These are phyloP conservation scores for Zymoseptoria tritici DNA, from an alignment of 2,329 filamentous ascomycete species.

Conservation along the genomic window DNA sequence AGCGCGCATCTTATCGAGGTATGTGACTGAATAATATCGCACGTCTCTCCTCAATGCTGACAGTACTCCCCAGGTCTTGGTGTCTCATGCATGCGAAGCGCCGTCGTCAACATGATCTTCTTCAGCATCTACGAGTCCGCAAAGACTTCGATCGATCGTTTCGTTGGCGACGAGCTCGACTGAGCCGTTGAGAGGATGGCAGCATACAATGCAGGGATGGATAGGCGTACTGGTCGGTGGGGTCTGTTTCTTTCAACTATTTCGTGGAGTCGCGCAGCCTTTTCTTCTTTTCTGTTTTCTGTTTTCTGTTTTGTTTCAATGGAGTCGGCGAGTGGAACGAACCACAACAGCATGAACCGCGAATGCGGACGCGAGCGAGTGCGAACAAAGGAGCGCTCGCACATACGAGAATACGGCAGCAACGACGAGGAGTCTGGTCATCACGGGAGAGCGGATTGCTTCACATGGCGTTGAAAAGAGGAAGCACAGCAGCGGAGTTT, in stretches of 20 bases:
- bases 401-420: background rate
- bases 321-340: background rate
- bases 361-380: background rate
- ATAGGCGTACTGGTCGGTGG: background rate
- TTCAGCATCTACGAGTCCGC: conserved; percentile 82
- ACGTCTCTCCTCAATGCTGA: background rate
- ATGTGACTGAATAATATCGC: conserved; percentile 3
- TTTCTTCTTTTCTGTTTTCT: background rate
- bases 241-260: background rate
- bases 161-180: background rate
- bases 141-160: conserved; percentile 42
- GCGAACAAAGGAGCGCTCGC: background rate
- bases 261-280: background rate
- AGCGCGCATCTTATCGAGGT: conserved; percentile 72
- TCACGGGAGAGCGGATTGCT: background rate
- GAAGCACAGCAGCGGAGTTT: background rate
- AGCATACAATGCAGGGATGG: background rate
- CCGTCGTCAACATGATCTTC: conserved; percentile 79
- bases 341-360: background rate
- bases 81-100: conserved; percentile 76
- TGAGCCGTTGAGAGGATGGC: background rate
- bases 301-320: background rate
- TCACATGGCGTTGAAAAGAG: background rate
- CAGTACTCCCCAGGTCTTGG: conserved; percentile 46
- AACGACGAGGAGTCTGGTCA: background rate